These are phyloP conservation scores for Pisolithus sp. DNA, from an alignment of 768 basidiomycete species.

Conservation along the genomic window DNA sequence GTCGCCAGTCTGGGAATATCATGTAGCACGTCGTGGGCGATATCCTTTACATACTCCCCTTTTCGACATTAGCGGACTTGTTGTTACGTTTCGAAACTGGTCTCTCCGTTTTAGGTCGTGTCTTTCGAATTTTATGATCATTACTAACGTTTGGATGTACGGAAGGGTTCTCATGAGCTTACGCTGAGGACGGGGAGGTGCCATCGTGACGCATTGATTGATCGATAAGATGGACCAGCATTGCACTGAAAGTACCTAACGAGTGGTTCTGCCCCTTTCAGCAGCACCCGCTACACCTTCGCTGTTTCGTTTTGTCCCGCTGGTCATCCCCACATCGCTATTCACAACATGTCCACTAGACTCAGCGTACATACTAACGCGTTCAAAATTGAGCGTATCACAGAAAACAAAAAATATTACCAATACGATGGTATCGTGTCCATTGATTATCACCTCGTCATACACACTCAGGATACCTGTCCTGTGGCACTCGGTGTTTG, in stretches of 20 bases:
- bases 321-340: no score
- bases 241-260: no score
- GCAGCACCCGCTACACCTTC: background rate
- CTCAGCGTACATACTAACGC: slow-evolving; percentile 30
- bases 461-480: background rate
- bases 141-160: background rate
- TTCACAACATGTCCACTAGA: background rate
- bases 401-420: slow-evolving; percentile 14
- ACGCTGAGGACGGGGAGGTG: no score
- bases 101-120: background rate
- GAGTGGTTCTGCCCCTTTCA: background rate
- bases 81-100: slow-evolving; percentile 3
- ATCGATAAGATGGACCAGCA: no score
- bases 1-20: slow-evolving; percentile 19
- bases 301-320: no score
- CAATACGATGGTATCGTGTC: slow-evolving; percentile 29
- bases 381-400: slow-evolving; percentile 24
- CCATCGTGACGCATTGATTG: no score
- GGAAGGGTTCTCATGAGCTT: background rate
- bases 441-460: slow-evolving; percentile 3
- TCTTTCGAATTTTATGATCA: slow-evolving; percentile 1
- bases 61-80: slow-evolving; percentile 8
- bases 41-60: slow-evolving; percentile 28
- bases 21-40: slow-evolving; percentile 26
- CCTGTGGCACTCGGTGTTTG: background rate